A percentile compares a stretch with the other conserved stretches of the same genome.
Evolutionary conservation across 768 basidiomycete species (phyloP).

Genomic region (Phylloporus rhodoxanthus): DNA sequence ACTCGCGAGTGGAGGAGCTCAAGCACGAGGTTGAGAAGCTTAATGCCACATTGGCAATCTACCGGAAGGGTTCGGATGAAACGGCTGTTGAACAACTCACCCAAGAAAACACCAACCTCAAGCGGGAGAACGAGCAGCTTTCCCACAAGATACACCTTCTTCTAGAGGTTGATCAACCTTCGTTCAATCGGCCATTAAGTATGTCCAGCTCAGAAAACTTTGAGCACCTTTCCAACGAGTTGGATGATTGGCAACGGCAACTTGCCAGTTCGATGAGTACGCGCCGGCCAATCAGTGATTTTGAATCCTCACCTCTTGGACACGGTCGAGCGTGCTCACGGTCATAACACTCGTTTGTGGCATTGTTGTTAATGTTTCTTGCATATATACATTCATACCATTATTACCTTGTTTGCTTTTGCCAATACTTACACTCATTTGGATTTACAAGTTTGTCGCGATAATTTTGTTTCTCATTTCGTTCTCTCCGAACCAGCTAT

Average conservation of each 20-base stretch:
- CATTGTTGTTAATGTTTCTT: slow-evolving; percentile 16
- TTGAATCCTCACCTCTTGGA: slow-evolving; percentile 51
- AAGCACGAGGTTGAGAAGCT: slow-evolving; percentile 76
- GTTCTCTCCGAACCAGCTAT: slow-evolving; percentile 31
- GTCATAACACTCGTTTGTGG: slow-evolving; percentile 31
- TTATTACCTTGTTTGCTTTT: slow-evolving; percentile 34
- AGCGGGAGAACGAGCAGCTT: slow-evolving; percentile 82
- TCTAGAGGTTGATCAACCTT: slow-evolving; percentile 78
- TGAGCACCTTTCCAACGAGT: slow-evolving; percentile 71
- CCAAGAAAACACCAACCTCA: slow-evolving; percentile 71
- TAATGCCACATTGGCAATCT: slow-evolving; percentile 63
- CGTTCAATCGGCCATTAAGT: slow-evolving; percentile 64
- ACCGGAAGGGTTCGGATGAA: slow-evolving; percentile 73
- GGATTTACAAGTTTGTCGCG: slow-evolving; percentile 41
- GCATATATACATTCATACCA: slow-evolving; percentile 35
- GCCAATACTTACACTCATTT: slow-evolving; percentile 47
- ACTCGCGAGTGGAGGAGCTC: slow-evolving; percentile 70
- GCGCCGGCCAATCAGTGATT: slow-evolving; percentile 66
- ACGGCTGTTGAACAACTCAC: slow-evolving; percentile 75
- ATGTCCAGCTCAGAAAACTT: slow-evolving; percentile 83
- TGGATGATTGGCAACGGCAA: slow-evolving; percentile 85
- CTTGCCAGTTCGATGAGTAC: slow-evolving; percentile 73
- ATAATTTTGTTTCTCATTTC: slow-evolving; percentile 31
- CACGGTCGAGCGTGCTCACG: slow-evolving; percentile 59
- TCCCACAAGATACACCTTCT: slow-evolving; percentile 89